phyloP scores from a whole-genome alignment of 1,284 basidiomycete species.

The Cerioporus squamosus region DNA sequence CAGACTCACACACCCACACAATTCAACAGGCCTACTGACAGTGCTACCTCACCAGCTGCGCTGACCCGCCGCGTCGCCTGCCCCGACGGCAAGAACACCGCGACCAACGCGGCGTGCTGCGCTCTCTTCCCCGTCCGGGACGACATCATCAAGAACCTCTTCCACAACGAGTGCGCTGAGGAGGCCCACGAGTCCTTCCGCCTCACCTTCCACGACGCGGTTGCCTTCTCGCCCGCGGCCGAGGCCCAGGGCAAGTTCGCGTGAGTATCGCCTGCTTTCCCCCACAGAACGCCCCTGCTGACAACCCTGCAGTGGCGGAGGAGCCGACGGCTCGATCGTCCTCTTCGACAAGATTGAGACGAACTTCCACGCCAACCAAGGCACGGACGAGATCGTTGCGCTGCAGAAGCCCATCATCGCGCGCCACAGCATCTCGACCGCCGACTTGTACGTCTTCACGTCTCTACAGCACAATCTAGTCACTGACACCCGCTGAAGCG shows the following conservation, averaged over 20 bases:
- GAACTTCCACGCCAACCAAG: conserved; percentile 25
- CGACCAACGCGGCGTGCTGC: conserved; percentile 41
- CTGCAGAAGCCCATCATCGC: conserved; percentile 27
- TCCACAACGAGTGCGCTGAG: conserved; percentile 31
- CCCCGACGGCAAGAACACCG: conserved; percentile 27
- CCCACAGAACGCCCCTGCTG: neutral
- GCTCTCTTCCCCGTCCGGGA: conserved; percentile 38
- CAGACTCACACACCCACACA: neutral
- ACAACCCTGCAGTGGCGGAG: conserved; percentile 18
- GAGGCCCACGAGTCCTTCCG: conserved; percentile 32
- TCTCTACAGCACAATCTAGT: neutral
- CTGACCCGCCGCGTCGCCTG: conserved; percentile 21
- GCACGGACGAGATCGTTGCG: conserved; percentile 29
- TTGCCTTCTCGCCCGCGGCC: conserved; percentile 15
- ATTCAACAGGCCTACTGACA: neutral
- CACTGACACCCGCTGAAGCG: conserved; percentile 7
- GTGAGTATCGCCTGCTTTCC: neutral
- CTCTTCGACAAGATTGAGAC: conserved; percentile 20
- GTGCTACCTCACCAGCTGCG: conserved; percentile 1
- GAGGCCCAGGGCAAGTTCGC: conserved; percentile 2
- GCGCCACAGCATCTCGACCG: conserved; percentile 25
- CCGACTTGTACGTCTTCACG: conserved; percentile 21
- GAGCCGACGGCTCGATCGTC: conserved; percentile 27
- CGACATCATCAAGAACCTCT: conserved; percentile 39
- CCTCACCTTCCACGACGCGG: conserved; percentile 33